Evolutionary conservation across 2,329 filamentous ascomycete genomes (phyloP), one percentile per base, ranked within the genome.

Genomic region (Capronia americana): DNA sequence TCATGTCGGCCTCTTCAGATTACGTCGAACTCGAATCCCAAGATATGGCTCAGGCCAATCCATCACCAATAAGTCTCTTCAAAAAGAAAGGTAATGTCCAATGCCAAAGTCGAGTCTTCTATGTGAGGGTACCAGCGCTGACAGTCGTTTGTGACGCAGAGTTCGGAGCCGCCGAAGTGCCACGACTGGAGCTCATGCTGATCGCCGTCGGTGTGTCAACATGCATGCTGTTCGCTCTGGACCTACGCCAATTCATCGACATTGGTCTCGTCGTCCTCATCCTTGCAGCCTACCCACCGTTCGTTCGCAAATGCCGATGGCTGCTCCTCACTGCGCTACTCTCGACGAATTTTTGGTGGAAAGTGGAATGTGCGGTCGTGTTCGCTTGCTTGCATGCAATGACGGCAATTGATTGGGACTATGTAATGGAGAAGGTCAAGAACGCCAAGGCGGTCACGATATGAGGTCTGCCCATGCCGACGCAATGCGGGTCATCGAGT

Each of bases 211-310:
- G 53, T 7, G 57, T 51, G 3, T 23, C 51, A 20, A 26, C 44
- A 14, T 32, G 30, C 50, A 30, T 57, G n/a, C 50, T 61, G 11
- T 50, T 57, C 0, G 44, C 30, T 23, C 4, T 41, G 17, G 30
- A 55, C 3, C 41, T 20, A 6, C 63, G 51, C 23, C 51, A 56
- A 10, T 53, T 65, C 50, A 11, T 24, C 17, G 28, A 65, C 41
- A 51, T 26, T 32, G 23, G 61, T 23, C 63, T 65, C 14, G 34
- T 48, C 26, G n/a, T 48, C 4, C 50, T 60, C 14, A 26, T 65
- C 14, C 56, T 65, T 46, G 53, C 28, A 17, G 20, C 51, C 48
- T 61, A 61, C 30, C 63, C 63, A 32, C 48, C 46, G n/a, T 30
- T 61, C 26, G 20, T 44, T 23, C 28, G 48, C 23, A n/a, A 28